Evolutionary conservation across 2,329 filamentous ascomycete species (phyloP).

Genomic region (Cercospora nicotianae): DNA sequence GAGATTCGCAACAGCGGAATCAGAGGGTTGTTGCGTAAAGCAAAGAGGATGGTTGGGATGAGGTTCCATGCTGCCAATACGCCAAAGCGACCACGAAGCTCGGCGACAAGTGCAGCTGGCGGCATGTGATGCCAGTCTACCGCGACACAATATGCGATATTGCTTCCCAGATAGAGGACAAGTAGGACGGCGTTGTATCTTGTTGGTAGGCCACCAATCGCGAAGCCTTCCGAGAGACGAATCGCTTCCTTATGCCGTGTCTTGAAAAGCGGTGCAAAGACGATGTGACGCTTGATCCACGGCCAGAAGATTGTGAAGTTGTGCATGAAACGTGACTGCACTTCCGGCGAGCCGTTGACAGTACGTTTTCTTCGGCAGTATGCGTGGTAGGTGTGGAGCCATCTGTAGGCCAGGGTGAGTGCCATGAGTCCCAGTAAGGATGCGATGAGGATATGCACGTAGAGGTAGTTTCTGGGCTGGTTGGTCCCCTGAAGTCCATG

Average conservation of each 20-base stretch:
- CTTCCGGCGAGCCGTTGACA: conserved; percentile 41
- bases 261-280: conserved; percentile 69
- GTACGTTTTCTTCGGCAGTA: conserved; percentile 49
- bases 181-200: conserved; percentile 73
- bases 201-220: conserved; percentile 76
- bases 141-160: conserved; percentile 73
- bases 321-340: conserved; percentile 48
- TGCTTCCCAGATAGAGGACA: conserved; percentile 64
- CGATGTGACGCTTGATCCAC: conserved; percentile 62
- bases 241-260: conserved; percentile 77
- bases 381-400: conserved; percentile 44
- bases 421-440: conserved; percentile 41
- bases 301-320: conserved; percentile 52
- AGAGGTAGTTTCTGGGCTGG: conserved; percentile 50
- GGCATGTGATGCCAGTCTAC: conserved; percentile 73
- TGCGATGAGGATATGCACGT: conserved; percentile 45
- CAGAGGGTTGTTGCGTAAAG: conserved; percentile 65
- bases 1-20: conserved; percentile 79
- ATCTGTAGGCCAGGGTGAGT: conserved; percentile 44
- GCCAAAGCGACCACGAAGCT: neutral
- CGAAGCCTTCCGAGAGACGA: conserved; percentile 42
- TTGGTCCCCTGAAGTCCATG: conserved; percentile 51
- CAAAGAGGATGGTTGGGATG: neutral
- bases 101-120: conserved; percentile 66
- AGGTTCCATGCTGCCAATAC: neutral